phyloP scores from a whole-genome alignment of 768 basidiomycete genomes.

The Lactarius psammicola region DNA sequence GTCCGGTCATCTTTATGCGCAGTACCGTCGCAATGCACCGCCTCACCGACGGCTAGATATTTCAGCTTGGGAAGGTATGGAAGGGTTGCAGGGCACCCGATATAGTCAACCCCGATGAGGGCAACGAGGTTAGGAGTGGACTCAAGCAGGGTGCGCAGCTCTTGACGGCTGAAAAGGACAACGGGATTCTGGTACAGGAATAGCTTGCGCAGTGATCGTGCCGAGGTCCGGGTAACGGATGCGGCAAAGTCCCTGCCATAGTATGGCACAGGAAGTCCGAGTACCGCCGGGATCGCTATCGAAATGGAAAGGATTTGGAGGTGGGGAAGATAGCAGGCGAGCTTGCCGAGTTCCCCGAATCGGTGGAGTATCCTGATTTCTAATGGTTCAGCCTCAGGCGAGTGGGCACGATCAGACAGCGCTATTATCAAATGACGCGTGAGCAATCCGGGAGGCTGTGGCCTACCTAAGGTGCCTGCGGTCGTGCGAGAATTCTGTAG shows the following conservation, averaged over 20 bases:
- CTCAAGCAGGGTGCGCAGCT: constrained; percentile 16
- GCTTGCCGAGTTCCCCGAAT: constrained; percentile 18
- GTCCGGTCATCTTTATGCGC: neutral
- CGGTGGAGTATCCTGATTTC: constrained; percentile 9
- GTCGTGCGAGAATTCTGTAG: constrained; percentile 9
- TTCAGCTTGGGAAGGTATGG: constrained; percentile 24
- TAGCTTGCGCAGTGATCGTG: constrained; percentile 17
- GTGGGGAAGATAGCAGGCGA: constrained; percentile 17
- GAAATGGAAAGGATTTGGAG: constrained; percentile 23
- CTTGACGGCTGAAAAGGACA: constrained; percentile 16
- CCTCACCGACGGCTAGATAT: constrained; percentile 6
- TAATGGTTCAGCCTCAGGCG: neutral
- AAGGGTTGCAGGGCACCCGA: constrained; percentile 19
- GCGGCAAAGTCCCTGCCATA: constrained; percentile 23
- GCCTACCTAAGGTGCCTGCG: neutral
- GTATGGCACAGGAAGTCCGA: constrained; percentile 10
- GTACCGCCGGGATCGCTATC: constrained; percentile 1
- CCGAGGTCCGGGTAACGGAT: constrained; percentile 1
- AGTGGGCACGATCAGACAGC: constrained; percentile 8
- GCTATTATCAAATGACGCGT: constrained; percentile 23
- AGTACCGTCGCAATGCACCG: neutral
- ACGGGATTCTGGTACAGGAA: constrained; percentile 2
- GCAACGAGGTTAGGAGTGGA: constrained; percentile 16
- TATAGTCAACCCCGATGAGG: constrained; percentile 1
- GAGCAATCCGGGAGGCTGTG: constrained; percentile 8